Evolutionary conservation across 306 rosid genomes (phyloP).

Genomic region (Calophaca sinica): DNA sequence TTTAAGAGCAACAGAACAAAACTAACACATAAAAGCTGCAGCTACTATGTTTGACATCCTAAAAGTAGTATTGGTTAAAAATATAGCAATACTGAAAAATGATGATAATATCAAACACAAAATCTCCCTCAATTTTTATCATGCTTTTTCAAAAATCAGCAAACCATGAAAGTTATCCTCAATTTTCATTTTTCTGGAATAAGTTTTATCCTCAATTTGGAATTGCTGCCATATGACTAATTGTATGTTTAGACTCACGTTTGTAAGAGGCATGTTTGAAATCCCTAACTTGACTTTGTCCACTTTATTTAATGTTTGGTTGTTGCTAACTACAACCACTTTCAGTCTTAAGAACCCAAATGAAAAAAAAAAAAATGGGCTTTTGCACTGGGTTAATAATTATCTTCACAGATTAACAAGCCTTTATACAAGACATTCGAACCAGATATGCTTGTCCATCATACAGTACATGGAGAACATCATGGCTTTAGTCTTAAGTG

Average conservation of each 20-base stretch:
- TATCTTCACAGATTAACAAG: background rate
- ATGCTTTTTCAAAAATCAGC: conserved; percentile 3
- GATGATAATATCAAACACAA: background rate
- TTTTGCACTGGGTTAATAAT: background rate
- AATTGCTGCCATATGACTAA: background rate
- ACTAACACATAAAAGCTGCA: conserved; percentile 15
- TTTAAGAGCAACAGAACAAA: background rate
- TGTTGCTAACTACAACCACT: background rate
- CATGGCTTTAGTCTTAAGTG: background rate
- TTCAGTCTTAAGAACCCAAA: background rate
- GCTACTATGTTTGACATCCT: background rate
- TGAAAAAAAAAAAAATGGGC: background rate
- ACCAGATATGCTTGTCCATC: background rate
- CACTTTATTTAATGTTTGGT: conserved; percentile 3
- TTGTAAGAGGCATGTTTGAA: background rate
- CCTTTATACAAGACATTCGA: background rate
- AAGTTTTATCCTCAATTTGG: background rate
- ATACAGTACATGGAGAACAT: conserved; percentile 4
- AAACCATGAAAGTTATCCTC: conserved; percentile 1
- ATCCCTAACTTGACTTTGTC: background rate
- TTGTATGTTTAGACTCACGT: background rate
- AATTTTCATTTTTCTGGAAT: background rate
- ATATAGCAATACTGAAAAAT: background rate
- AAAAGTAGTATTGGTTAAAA: conserved; percentile 1
- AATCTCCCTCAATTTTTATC: background rate